Evolutionary conservation across 2,329 filamentous ascomycete genomes (phyloP), one percentile per base, ranked within the genome.

Genomic region (Chrysoporthe deuterocubensis): DNA sequence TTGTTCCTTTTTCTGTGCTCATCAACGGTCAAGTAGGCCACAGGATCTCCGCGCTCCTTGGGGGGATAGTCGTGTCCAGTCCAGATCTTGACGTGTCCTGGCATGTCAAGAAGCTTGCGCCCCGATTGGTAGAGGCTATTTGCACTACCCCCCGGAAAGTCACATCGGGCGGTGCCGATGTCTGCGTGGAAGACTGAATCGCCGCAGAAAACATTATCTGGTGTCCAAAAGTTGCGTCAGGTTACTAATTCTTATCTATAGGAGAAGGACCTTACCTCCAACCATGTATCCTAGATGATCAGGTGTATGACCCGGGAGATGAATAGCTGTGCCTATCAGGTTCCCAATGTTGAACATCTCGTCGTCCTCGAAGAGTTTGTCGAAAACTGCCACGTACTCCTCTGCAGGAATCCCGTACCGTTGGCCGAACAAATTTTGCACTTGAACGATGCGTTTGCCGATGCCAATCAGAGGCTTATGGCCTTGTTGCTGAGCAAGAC

Each of bases 241-340:
- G n/a, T 32, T 21, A 44, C 4, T 54, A 13, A 9, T n/a, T 18
- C 9, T 32, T 43, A 43, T 4, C 7, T 56, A 0, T 18, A 11
- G 18, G 6, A 37, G n/a, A 42, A 59, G 13, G 46, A 11, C 63
- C 74, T 69, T 70, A 80, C 80, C 75, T 74, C 84, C 85, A 62
- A 89, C 82, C 44, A 77, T 75, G 69, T 90, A 90, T 0, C 87
- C 87, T 16, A 88, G 72, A 65, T 89, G 86, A 70, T 90, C 87
- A 0, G 87, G 85, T 0, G 87, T 89, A 70, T 90, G 86, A 0
- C 87, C 87, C 0, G 87, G 86, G 0, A 90, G 81, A 71, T 89
- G 83, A 0, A 89, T 73, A 0, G 81, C 85, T 2, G 74, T 77
- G 0, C 76, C 83, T 1, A 70, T 73, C 16, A 89, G 43, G 0